Evolutionary conservation across 345 rosid species (phyloP), one percentile per base, ranked within the genome.

Genomic region (Hypericum androsaemum): DNA sequence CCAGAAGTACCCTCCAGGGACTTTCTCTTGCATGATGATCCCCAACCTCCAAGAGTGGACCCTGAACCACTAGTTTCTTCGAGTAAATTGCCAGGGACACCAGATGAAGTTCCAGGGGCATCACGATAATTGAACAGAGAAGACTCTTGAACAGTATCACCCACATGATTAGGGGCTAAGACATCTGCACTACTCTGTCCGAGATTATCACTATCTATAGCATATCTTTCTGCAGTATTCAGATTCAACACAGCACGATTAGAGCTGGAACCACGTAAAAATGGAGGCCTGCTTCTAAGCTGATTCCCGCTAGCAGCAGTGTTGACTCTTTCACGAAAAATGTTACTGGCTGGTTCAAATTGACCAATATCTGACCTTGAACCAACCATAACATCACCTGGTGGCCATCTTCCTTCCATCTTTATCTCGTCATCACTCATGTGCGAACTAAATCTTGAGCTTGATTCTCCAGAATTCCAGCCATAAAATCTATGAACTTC

Each of bases 21-120:
- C 74, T 74, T 89, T 76, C 97, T 80, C 71, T 89, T 86, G 88
- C 94, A 80, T 37, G 97, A 86, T 51, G 66, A 66, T 52, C 88
- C 84, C 90, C 90, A 82, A 65, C 72, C 61, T 51, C 79, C 81
- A 52, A 78, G 50, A 37, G 95, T 69, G 49, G 87, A 70, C 47
- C 76, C 71, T 3, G 83, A 64, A 52, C 86, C 82, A 46, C 75
- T 64, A 42, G 69, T 71, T 50, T 80, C 88, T 47, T 81, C 95
- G 46, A 57, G 40, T 39, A 72, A 57, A 50, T 68, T 76, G 54
- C 64, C 71, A 50, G 86, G 67, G 78, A 71, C 74, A 62, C 84
- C 81, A 47, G 81, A 74, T 62, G 84, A 76, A 67, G 68, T 70
- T 41, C 74, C 81, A 43, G 60, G 67, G 65, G 64, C 74, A 46